Evolutionary conservation across 1,284 basidiomycete genomes (phyloP), one percentile per base, ranked within the genome.

Genomic region (Irpex lacteus): DNA sequence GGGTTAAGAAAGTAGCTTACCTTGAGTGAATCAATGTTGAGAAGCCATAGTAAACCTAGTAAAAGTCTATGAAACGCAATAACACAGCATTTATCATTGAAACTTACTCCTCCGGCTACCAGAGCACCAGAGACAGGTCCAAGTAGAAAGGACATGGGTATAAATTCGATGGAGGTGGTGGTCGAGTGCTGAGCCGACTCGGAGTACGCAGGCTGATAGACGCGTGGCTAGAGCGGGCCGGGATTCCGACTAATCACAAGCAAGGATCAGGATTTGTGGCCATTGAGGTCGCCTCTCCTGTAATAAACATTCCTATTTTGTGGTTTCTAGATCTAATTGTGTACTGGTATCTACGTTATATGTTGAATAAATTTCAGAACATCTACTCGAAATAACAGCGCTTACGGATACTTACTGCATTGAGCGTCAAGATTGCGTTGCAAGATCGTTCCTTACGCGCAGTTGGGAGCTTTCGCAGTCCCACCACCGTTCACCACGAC

Each of bases 1-100:
- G 15, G 7, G 38, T 7, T 32, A 26, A 26, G 47, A 13, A 38
- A 3, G 21, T 47, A 21, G 34, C 37, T 13, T 11, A 73, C 74
- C 71, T 70, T 2, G 66, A 68, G 4, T 68, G 65, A 21, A 75
- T 75, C 73, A 73, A 71, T 13, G 71, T 70, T 2, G 73, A 73
- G 61, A 75, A 73, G 5, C 74, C 74, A 63, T 74, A 75, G 67
- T 75, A 75, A 2, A 75, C 70, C 74, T 75, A 52, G 2, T 19
- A 44, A 19, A 9, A n/a, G 19, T 18, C 2, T n/a, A n/a, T 52
- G 11, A 21, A 19, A 8, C 7, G 15, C 18, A 52, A 13, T n/a
- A 50, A 65, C 53, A 19, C 34, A 5, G 8, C 38, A 60, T 37
- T 37, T 21, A 47, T 54, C 8, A 18, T n/a, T 38, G 21, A 13